phyloP scores from a whole-genome alignment of 2,329 filamentous ascomycete genomes.

The Keithomyces neogunnii region DNA sequence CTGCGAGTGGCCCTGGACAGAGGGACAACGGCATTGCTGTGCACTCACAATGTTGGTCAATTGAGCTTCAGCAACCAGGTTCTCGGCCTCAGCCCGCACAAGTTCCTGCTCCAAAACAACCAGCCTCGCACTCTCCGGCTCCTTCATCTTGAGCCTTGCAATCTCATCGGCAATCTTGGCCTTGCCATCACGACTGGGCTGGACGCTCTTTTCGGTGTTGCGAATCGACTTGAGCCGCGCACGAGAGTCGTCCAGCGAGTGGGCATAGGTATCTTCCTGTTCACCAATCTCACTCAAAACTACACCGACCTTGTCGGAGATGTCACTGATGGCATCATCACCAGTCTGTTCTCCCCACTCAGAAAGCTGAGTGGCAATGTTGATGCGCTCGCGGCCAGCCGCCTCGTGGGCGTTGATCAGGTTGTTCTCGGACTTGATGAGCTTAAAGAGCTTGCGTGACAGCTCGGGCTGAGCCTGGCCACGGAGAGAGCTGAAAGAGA shows the following conservation, averaged over 20 bases:
- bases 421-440: slow-evolving; percentile 93
- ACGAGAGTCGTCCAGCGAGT: slow-evolving; percentile 79
- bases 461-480: slow-evolving; percentile 80
- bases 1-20: neutral
- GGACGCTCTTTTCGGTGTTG: slow-evolving; percentile 91
- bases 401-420: slow-evolving; percentile 77
- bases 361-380: slow-evolving; percentile 82
- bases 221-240: slow-evolving; percentile 80
- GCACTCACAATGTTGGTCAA: slow-evolving; percentile 78
- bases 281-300: slow-evolving; percentile 87
- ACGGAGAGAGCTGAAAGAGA: slow-evolving; percentile 80
- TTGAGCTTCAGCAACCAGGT: slow-evolving; percentile 91
- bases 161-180: slow-evolving; percentile 89
- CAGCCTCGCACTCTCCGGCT: slow-evolving; percentile 74
- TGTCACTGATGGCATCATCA: slow-evolving; percentile 79
- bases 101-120: slow-evolving; percentile 91
- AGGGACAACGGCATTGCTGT: neutral
- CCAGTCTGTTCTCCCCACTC: slow-evolving; percentile 93
- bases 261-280: slow-evolving; percentile 83
- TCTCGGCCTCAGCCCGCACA: slow-evolving; percentile 91
- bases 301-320: slow-evolving; percentile 93
- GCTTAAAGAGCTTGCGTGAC: slow-evolving; percentile 76
- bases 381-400: slow-evolving; percentile 74
- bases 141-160: slow-evolving; percentile 81
- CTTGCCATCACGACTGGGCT: slow-evolving; percentile 83